Base-by-base conservation (phyloP, 257 asterid genomes). In the Nicotiana otophora region DNA sequence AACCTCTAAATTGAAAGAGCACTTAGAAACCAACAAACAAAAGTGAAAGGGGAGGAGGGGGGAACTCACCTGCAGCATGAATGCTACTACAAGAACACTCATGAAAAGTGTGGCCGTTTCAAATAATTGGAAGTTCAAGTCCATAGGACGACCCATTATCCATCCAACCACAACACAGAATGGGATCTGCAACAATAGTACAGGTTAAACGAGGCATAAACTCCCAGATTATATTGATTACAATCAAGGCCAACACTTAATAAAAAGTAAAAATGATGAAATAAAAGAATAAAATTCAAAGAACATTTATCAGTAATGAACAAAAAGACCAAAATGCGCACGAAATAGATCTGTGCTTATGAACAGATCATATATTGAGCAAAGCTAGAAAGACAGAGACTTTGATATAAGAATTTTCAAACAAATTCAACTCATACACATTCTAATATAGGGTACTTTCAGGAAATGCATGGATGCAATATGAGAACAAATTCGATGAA, bases 81-180 rank as follows among this genome's bases (percentile, higher is more conserved):
- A 89, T 61, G 94, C 92, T 42, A 92, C 98, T 69, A 93, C 97
- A 69, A 93, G 92, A 81, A 92, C 97, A 0, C 94, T 93, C 93
- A 93, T 92, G 80, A 93, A 84, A 39, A 93, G 94, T 3, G 94
- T 86, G 51, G 95, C 93, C 2, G 97, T 93, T 90, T 93, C 98
- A 53, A 93, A 93, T 53, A 92, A 84, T 83, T 92, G 95, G 64
- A 93, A 93, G 81, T 93, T 92, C 88, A 93, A 86, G 88, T 92
- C 95, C 97, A 93, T 90, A 1, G 97, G 93, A 42, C 82, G 86
- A 34, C 88, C 94, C 91, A 89, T 92, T 77, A 90, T 86, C 98
- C 98, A 93, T 31, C 95, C 98, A 67, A 91, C 90, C 33, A 93
- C 92, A 79, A 93, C 97, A 15, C 91, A 90, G 68, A 92, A 93